A percentile compares a stretch with the other conserved stretches of the same genome.
These are phyloP conservation scores for Phytophthora foliorum DNA, from an alignment of 352 stramenopile genomes.

Conservation along the genomic window DNA sequence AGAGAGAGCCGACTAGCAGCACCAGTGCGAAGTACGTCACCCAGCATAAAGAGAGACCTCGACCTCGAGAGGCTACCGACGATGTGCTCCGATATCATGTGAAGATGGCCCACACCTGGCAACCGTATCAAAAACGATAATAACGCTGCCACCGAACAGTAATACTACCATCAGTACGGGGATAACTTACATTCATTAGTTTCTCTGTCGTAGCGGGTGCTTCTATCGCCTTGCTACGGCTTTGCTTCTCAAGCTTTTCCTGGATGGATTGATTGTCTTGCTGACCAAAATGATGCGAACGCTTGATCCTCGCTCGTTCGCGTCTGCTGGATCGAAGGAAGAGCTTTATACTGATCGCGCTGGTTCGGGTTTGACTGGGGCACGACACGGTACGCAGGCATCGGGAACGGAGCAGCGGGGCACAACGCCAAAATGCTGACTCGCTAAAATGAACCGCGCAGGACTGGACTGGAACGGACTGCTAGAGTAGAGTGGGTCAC, in stretches of 20 bases:
- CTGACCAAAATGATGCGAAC: conserved; percentile 35
- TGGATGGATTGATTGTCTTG: conserved; percentile 40
- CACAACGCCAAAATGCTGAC: conserved; percentile 15
- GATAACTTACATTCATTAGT: conserved; percentile 54
- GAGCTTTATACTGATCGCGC: conserved; percentile 32
- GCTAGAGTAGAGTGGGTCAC: conserved; percentile 21
- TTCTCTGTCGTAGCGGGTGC: conserved; percentile 26
- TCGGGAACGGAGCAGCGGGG: conserved; percentile 18
- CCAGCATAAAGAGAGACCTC: conserved; percentile 19
- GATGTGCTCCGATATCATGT: conserved; percentile 67
- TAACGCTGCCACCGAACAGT: not conserved
- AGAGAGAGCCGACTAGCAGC: conserved; percentile 23
- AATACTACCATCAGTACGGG: conserved; percentile 3
- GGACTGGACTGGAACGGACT: conserved; percentile 41
- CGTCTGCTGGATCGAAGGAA: conserved; percentile 44
- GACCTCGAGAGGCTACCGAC: conserved; percentile 15
- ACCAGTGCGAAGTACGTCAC: conserved; percentile 1
- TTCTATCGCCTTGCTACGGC: conserved; percentile 44
- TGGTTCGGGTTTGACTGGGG: conserved; percentile 18
- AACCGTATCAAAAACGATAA: conserved; percentile 35
- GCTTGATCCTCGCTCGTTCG: conserved; percentile 34
- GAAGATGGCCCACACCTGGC: conserved; percentile 72
- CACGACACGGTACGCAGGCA: conserved; percentile 23
- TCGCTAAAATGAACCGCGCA: conserved; percentile 30
- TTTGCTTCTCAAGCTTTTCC: conserved; percentile 26